phyloP scores from a whole-genome alignment of 108 stramenopile species.

The Pseudonitzschia pungens region DNA sequence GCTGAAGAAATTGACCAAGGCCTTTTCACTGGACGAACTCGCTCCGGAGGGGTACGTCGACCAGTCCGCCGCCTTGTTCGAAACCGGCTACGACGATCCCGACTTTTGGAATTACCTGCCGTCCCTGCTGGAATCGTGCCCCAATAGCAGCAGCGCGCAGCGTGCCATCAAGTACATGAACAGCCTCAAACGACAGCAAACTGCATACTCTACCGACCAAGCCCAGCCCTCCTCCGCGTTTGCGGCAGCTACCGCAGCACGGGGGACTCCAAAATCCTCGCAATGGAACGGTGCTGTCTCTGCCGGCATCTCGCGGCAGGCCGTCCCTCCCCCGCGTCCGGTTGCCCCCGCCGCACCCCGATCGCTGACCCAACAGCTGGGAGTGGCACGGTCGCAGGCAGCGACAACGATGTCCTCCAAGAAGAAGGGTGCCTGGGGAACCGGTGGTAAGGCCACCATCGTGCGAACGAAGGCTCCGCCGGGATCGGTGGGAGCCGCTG shows the following conservation, averaged over 20 bases:
- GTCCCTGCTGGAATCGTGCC: conserved; percentile 66
- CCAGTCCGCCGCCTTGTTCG: conserved; percentile 66
- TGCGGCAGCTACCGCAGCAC: neutral
- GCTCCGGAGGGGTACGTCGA: conserved; percentile 74
- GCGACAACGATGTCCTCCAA: conserved; percentile 17
- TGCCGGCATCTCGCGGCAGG: neutral
- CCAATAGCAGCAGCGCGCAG: conserved; percentile 43
- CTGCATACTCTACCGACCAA: conserved; percentile 11
- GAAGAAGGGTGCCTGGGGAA: conserved; percentile 51
- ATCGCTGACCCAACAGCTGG: neutral
- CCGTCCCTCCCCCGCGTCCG: neutral
- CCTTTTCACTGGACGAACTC: conserved; percentile 54
- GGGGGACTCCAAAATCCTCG: neutral
- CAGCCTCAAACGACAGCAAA: conserved; percentile 34
- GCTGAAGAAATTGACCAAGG: conserved; percentile 65
- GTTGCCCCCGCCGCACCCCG: conserved; percentile 12
- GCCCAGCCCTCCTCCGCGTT: neutral
- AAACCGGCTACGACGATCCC: conserved; percentile 56
- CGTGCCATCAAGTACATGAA: conserved; percentile 59
- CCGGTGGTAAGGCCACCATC: conserved; percentile 22
- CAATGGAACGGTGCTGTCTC: neutral
- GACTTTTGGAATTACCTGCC: conserved; percentile 69
- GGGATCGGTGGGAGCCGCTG: conserved; percentile 34
- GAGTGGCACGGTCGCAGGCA: neutral
- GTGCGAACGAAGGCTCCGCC: conserved; percentile 35